Percentiles rank a stretch among this genome's conserved stretches.
Evolutionary conservation across 176 grass and related monocot genomes (phyloP).

Genomic region (Alopecurus myosuroides): DNA sequence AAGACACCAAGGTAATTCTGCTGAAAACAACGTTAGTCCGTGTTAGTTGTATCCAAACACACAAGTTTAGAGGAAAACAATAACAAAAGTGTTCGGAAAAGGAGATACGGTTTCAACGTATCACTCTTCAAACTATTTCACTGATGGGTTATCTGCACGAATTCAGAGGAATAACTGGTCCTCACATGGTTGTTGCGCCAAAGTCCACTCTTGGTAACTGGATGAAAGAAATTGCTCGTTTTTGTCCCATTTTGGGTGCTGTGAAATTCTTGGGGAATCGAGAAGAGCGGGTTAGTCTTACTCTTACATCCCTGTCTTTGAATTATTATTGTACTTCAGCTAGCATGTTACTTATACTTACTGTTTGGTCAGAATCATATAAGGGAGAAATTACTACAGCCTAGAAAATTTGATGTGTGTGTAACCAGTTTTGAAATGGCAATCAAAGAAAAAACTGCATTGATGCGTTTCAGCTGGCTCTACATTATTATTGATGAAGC

Average conservation of each 20-base stretch:
- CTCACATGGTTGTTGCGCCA: conserved; percentile 97
- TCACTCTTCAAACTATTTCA: conserved; percentile 98
- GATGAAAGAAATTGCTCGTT: conserved; percentile 94
- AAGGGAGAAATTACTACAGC: conserved; percentile 77
- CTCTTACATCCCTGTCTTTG: background rate
- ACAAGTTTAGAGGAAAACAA: too few relatives aligned
- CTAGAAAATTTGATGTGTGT: conserved; percentile 81
- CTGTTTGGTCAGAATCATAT: conserved; percentile 62
- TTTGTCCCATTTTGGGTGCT: conserved; percentile 80
- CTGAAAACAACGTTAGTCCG: too few relatives aligned
- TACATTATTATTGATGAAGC: conserved; percentile 87
- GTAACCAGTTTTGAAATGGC: conserved; percentile 88
- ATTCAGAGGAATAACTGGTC: conserved; percentile 93
- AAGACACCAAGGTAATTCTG: too few relatives aligned
- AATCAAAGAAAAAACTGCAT: conserved; percentile 70
- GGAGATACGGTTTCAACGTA: too few relatives aligned
- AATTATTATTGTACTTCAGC: background rate
- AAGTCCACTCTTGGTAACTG: conserved; percentile 99
- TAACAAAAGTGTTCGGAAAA: too few relatives aligned
- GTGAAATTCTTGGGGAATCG: conserved; percentile 93
- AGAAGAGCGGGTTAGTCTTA: conserved; percentile 89
- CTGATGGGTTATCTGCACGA: conserved; percentile 88
- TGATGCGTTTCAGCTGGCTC: conserved; percentile 77
- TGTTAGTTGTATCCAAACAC: too few relatives aligned
- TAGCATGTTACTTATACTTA: conserved; percentile 17